Conservation (phyloP, 345 rosid genomes). For the Psidium friedrichsthalianum region DNA sequence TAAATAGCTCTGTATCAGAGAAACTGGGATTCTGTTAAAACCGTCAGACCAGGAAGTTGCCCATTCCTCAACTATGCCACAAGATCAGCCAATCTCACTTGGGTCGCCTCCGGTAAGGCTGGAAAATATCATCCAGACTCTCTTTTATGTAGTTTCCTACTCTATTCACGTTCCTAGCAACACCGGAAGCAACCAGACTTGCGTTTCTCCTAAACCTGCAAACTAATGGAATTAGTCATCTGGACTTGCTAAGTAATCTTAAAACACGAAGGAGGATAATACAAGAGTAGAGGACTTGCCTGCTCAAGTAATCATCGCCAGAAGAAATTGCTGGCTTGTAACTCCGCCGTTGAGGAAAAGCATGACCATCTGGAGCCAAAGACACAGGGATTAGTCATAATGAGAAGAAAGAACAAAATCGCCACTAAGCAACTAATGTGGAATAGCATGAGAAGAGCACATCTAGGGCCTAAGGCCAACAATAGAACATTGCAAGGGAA, state of each 20-base stretch:
- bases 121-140: slow-evolving; percentile 39
- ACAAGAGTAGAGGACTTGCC: slow-evolving; percentile 15
- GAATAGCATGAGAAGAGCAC: background rate
- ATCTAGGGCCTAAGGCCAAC: background rate
- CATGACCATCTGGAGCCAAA: slow-evolving; percentile 20
- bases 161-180: slow-evolving; percentile 37
- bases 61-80: background rate
- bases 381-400: background rate
- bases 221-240: background rate
- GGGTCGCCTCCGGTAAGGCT: slow-evolving; percentile 33
- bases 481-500: background rate
- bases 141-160: slow-evolving; percentile 45
- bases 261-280: background rate
- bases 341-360: slow-evolving; percentile 26
- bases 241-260: background rate
- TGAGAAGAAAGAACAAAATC: background rate
- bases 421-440: background rate
- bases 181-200: slow-evolving; percentile 52
- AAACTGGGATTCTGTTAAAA: background rate
- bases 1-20: background rate
- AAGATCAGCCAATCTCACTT: slow-evolving; percentile 6
- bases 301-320: slow-evolving; percentile 43
- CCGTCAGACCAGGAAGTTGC: background rate
- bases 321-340: slow-evolving; percentile 24
- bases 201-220: slow-evolving; percentile 57